A percentile compares a stretch with the other conserved stretches of the same genome.
Evolutionary conservation across 371 early-diverging fungal genomes (phyloP).

Genomic region (Actinomortierella ambigua): DNA sequence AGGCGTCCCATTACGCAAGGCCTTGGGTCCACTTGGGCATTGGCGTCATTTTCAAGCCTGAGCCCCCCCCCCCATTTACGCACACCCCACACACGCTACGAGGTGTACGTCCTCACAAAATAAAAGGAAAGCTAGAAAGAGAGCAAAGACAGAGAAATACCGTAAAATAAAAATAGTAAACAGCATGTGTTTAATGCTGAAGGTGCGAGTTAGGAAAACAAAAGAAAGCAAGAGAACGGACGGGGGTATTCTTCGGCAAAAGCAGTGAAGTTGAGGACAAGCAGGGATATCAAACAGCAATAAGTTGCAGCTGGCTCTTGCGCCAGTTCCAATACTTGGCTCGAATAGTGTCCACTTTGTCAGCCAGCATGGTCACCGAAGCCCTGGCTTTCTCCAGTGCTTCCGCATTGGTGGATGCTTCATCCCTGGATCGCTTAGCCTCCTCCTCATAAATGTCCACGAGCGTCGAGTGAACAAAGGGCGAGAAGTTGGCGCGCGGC

Average conservation of each 20-base stretch:
- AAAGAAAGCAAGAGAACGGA: too few relatives aligned
- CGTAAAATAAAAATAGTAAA: too few relatives aligned
- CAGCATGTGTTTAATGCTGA: too few relatives aligned
- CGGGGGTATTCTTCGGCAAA: too few relatives aligned
- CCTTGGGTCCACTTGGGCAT: conserved; percentile 26
- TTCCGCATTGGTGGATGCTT: conserved; percentile 40
- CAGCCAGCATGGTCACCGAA: conserved; percentile 51
- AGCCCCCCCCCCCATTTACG: too few relatives aligned
- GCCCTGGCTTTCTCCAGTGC: conserved; percentile 49
- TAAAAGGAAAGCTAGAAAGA: too few relatives aligned
- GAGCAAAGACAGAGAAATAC: too few relatives aligned
- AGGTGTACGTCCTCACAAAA: too few relatives aligned
- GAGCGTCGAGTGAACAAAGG: conserved; percentile 63
- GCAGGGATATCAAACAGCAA: conserved; percentile 7
- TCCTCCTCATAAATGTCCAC: conserved; percentile 73
- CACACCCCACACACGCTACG: too few relatives aligned
- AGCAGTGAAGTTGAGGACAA: neutral
- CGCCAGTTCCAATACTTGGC: conserved; percentile 79
- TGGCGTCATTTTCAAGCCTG: conserved; percentile 36
- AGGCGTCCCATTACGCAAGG: conserved; percentile 34
- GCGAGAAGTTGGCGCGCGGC: conserved; percentile 52
- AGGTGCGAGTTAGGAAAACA: too few relatives aligned
- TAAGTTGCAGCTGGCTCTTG: conserved; percentile 47
- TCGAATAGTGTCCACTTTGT: conserved; percentile 68
- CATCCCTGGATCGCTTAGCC: conserved; percentile 37